These are phyloP conservation scores for Rubia yunnanensis DNA, from an alignment of 257 asterid genomes.

Conservation along the genomic window DNA sequence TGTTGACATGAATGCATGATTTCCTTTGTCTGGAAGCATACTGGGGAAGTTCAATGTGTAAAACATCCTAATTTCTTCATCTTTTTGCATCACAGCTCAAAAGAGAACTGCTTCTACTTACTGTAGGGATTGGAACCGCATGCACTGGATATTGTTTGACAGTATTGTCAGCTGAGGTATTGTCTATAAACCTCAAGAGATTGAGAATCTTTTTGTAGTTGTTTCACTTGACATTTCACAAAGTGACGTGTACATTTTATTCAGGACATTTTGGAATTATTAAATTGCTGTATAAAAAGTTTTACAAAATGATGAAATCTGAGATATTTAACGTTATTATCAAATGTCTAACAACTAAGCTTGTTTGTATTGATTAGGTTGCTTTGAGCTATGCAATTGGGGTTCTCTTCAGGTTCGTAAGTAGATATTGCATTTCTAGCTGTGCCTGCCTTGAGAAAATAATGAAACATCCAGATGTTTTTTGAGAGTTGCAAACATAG, in stretches of 20 bases:
- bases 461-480: background rate
- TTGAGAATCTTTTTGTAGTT: background rate
- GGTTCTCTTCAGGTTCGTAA: slow-evolving; percentile 31
- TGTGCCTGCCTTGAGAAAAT: background rate
- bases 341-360: slow-evolving; percentile 12
- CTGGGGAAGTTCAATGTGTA: background rate
- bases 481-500: background rate
- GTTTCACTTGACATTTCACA: background rate
- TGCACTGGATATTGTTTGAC: slow-evolving; percentile 87
- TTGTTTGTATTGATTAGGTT: slow-evolving; percentile 21
- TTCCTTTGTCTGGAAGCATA: background rate
- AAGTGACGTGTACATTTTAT: background rate
- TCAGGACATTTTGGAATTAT: no score
- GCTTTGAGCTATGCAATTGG: slow-evolving; percentile 37
- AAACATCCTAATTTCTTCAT: background rate
- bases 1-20: background rate
- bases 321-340: background rate
- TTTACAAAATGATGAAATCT: background rate
- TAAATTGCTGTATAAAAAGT: no score
- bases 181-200: background rate
- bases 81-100: slow-evolving; percentile 56
- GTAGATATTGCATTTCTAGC: background rate
- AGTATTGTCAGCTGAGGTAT: slow-evolving; percentile 73
- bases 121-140: slow-evolving; percentile 76
- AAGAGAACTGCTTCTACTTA: slow-evolving; percentile 73